A percentile compares a stretch with the other conserved stretches of the same genome.
These are phyloP conservation scores for Malassezia psittaci DNA, from an alignment of 1,284 basidiomycete species.

Conservation along the genomic window DNA sequence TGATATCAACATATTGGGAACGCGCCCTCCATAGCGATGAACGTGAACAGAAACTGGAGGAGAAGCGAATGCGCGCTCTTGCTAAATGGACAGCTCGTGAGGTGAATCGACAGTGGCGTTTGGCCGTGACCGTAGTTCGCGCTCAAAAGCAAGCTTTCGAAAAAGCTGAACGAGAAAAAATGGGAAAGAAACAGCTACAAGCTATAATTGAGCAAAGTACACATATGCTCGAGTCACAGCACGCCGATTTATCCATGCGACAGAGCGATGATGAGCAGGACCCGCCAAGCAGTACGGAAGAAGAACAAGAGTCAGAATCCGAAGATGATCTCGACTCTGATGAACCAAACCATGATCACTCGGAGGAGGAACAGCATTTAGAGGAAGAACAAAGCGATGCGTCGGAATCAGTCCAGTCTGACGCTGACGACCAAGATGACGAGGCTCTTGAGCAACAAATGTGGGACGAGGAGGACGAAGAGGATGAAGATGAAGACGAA, in stretches of 20 bases:
- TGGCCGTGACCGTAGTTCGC: constrained; percentile 73
- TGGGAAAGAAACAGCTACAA: constrained; percentile 73
- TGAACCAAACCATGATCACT: constrained; percentile 15
- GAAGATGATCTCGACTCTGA: constrained; percentile 28
- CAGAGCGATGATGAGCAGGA: constrained; percentile 23
- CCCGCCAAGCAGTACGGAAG: constrained; percentile 12
- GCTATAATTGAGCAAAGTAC: constrained; percentile 82
- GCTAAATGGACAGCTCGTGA: constrained; percentile 64
- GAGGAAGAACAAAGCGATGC: constrained; percentile 52
- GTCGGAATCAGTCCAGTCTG: not conserved
- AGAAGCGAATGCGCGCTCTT: constrained; percentile 59
- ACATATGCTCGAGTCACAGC: constrained; percentile 66
- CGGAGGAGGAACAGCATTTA: constrained; percentile 30
- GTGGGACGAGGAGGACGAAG: constrained; percentile 48
- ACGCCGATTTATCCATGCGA: constrained; percentile 32
- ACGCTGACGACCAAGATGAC: constrained; percentile 3
- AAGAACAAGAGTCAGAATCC: constrained; percentile 17
- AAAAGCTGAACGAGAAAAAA: constrained; percentile 59
- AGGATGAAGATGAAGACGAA: constrained; percentile 51
- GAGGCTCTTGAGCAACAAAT: constrained; percentile 40
- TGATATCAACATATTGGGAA: constrained; percentile 71
- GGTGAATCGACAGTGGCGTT: constrained; percentile 74
- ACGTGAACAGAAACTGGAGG: constrained; percentile 58
- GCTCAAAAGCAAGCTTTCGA: constrained; percentile 58
- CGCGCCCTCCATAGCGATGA: constrained; percentile 57